A percentile compares a stretch with the other conserved stretches of the same genome.
Evolutionary conservation across 176 grass and related monocot genomes (phyloP).

Genomic region (Phyllostachys edulis): DNA sequence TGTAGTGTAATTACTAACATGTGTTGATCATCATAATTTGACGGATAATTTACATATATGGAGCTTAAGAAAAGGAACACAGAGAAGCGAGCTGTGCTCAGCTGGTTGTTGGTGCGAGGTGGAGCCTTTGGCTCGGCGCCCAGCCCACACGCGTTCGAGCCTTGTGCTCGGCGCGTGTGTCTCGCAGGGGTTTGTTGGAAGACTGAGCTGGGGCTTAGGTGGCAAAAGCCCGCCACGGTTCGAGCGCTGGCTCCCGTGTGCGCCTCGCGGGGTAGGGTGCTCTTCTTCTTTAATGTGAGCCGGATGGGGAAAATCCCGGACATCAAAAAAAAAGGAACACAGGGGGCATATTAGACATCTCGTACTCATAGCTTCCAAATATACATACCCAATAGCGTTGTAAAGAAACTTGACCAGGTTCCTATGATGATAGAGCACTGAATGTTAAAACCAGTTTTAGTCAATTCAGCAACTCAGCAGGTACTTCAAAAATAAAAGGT

Average conservation of each 20-base stretch:
- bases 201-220: too few relatives aligned
- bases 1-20: neutral
- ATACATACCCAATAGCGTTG: neutral
- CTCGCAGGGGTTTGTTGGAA: too few relatives aligned
- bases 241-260: too few relatives aligned
- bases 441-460: neutral
- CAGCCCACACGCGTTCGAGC: too few relatives aligned
- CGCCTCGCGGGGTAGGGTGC: too few relatives aligned
- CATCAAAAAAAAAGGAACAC: neutral
- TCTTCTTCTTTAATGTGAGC: too few relatives aligned
- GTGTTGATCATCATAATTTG: neutral
- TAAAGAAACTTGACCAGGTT: slow-evolving; percentile 7
- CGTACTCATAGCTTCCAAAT: neutral
- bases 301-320: too few relatives aligned
- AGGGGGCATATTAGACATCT: neutral
- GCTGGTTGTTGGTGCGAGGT: too few relatives aligned
- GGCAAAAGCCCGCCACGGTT: too few relatives aligned
- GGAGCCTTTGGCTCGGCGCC: too few relatives aligned
- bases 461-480: neutral
- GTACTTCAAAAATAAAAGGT: neutral
- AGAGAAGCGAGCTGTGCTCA: too few relatives aligned
- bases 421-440: neutral
- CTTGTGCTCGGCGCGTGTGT: too few relatives aligned
- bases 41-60: neutral
- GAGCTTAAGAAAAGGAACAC: slow-evolving; percentile 17